phyloP scores from a whole-genome alignment of 2,329 filamentous ascomycete species.

The Aaosphaeria arxii region DNA sequence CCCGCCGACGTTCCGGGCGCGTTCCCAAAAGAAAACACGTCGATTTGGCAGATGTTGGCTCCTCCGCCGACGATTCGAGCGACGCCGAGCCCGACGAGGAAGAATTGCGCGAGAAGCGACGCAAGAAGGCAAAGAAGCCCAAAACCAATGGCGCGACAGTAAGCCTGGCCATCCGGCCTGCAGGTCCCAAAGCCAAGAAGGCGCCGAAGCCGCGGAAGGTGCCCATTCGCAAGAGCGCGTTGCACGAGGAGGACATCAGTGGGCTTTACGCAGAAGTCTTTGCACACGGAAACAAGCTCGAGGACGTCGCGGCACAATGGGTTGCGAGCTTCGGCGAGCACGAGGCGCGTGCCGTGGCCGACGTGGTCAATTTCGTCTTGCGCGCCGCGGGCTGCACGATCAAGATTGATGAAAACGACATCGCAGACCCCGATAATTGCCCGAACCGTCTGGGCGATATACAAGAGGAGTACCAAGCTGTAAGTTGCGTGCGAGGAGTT shows the following conservation, averaged over 20 bases:
- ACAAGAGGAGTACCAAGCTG: slow-evolving; percentile 82
- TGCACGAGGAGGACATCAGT: slow-evolving; percentile 49
- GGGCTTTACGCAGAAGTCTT: slow-evolving; percentile 63
- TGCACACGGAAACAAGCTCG: slow-evolving; percentile 51
- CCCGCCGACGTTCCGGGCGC: slow-evolving; percentile 41
- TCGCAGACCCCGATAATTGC: slow-evolving; percentile 85
- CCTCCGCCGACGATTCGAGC: slow-evolving; percentile 28
- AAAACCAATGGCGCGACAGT: slow-evolving; percentile 52
- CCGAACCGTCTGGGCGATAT: slow-evolving; percentile 75
- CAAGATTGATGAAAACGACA: slow-evolving; percentile 75
- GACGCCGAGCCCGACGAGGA: slow-evolving; percentile 40
- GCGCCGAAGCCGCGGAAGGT: slow-evolving; percentile 42
- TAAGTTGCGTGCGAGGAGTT: slow-evolving; percentile 40
- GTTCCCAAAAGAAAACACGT: slow-evolving; percentile 39
- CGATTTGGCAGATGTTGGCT: slow-evolving; percentile 18
- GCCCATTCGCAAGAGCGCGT: slow-evolving; percentile 50
- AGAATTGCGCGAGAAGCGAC: slow-evolving; percentile 34
- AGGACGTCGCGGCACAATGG: slow-evolving; percentile 59
- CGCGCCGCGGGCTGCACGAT: slow-evolving; percentile 76
- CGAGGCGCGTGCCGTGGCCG: slow-evolving; percentile 53
- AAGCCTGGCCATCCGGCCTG: slow-evolving; percentile 55
- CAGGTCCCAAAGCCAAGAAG: slow-evolving; percentile 39
- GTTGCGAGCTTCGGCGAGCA: slow-evolving; percentile 55
- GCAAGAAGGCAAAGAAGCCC: slow-evolving; percentile 47
- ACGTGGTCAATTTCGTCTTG: slow-evolving; percentile 61